phyloP scores from a whole-genome alignment of 2,329 filamentous ascomycete genomes.

The Colletotrichum coccodes region DNA sequence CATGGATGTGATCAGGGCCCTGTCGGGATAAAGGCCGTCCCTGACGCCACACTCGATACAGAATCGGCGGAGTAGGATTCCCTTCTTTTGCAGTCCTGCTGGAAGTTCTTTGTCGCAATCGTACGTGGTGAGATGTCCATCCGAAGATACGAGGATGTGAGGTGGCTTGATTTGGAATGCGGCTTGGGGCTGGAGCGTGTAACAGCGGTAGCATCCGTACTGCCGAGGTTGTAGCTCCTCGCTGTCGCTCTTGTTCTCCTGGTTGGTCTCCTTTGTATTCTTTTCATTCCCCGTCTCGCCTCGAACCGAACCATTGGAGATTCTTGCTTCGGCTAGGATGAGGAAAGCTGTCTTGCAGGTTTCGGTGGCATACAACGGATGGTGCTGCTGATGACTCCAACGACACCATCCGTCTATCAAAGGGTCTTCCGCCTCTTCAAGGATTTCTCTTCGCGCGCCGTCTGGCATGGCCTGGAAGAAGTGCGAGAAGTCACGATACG shows the following conservation, averaged over 20 bases:
- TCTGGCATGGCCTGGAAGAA: neutral
- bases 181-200: constrained; percentile 34
- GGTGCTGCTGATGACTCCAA: neutral
- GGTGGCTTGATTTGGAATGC: neutral
- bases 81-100: constrained; percentile 34
- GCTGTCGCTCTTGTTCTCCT: neutral
- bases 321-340: neutral
- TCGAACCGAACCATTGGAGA: neutral
- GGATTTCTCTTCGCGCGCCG: neutral
- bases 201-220: constrained; percentile 17
- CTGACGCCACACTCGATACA: constrained; percentile 54
- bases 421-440: neutral
- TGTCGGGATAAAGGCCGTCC: constrained; percentile 48
- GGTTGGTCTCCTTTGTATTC: neutral
- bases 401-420: neutral
- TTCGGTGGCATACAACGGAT: neutral
- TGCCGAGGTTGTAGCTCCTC: neutral
- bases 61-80: constrained; percentile 46
- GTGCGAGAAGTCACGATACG: neutral
- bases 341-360: neutral
- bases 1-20: constrained; percentile 49
- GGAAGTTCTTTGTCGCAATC: neutral
- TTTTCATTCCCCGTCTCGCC: neutral
- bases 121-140: neutral
- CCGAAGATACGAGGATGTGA: neutral